Evolutionary conservation across 805 yeast genomes (phyloP).

Genomic region (Hanseniaspora pseudoguilliermondii): DNA sequence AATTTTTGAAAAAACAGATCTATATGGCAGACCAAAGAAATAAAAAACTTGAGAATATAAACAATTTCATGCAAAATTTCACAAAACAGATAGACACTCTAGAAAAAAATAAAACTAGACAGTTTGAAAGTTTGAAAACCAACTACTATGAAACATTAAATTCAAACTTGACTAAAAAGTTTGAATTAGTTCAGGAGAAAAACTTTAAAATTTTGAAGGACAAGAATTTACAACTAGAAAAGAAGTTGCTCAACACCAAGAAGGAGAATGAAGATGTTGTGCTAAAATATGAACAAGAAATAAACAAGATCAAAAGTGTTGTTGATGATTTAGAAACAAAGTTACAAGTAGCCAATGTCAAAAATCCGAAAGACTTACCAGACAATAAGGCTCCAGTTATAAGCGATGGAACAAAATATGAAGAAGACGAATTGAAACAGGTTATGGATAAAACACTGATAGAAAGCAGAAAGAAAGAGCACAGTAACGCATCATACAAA

Average conservation of each 20-base stretch:
- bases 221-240: constrained; percentile 9
- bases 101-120: neutral
- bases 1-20: constrained; percentile 41
- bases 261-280: constrained; percentile 1
- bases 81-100: constrained; percentile 23
- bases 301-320: constrained; percentile 20
- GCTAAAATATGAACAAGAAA: constrained; percentile 4
- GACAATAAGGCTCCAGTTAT: neutral
- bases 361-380: neutral
- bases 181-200: constrained; percentile 2
- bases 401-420: neutral
- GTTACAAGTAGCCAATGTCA: constrained; percentile 25
- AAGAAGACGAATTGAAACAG: neutral
- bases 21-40: constrained; percentile 49
- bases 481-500: neutral
- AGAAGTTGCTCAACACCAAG: neutral
- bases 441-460: neutral
- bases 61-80: constrained; percentile 42
- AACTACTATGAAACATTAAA: constrained; percentile 5
- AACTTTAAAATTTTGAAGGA: constrained; percentile 12
- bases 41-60: constrained; percentile 41
- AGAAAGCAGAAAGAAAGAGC: neutral
- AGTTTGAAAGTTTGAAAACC: neutral
- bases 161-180: constrained; percentile 4
- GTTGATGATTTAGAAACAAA: constrained; percentile 25